These are phyloP conservation scores for Yarrowia sp. DNA, from an alignment of 805 yeast species.

Conservation along the genomic window DNA sequence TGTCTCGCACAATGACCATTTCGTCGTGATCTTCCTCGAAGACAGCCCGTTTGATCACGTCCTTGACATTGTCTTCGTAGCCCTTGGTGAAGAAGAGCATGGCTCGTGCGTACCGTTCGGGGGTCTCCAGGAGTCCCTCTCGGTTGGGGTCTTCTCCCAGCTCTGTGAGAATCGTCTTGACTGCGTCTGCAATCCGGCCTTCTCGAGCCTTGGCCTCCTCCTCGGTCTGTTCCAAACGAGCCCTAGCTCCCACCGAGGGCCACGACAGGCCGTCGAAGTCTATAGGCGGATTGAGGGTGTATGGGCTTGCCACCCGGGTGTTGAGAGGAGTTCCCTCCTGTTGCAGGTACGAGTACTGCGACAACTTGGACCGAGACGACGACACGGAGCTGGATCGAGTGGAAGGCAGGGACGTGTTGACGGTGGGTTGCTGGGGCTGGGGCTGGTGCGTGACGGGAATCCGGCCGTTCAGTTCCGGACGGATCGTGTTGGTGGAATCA, in stretches of 20 bases:
- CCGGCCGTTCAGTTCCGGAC: conserved; percentile 27
- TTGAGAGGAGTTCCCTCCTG: conserved; percentile 36
- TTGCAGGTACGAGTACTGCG: conserved; percentile 17
- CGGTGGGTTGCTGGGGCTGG: conserved; percentile 3
- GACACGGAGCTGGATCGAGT: conserved; percentile 23
- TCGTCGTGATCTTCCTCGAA: conserved; percentile 99
- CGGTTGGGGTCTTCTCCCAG: conserved; percentile 89
- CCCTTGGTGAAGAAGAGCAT: conserved; percentile 96
- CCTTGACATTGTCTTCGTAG: conserved; percentile 90
- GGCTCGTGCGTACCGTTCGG: conserved; percentile 95
- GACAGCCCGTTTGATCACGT: conserved; percentile 91
- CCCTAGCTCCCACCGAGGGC: conserved; percentile 89
- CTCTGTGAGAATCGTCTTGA: conserved; percentile 71
- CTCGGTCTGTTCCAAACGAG: conserved; percentile 70
- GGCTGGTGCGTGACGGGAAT: conserved; percentile 2
- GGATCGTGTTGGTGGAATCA: conserved; percentile 31
- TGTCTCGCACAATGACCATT: conserved; percentile 97
- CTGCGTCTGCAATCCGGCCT: conserved; percentile 82
- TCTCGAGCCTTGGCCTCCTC: conserved; percentile 74
- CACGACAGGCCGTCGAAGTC: conserved; percentile 92
- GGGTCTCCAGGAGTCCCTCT: conserved; percentile 92
- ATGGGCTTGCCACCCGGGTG: conserved; percentile 69
- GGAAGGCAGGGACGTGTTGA: conserved; percentile 14
- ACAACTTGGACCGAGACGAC: conserved; percentile 24
- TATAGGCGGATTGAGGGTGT: conserved; percentile 81